Evolutionary conservation across 1,284 basidiomycete species (phyloP), one percentile per base, ranked within the genome.

Genomic region (Exobasidium rhododendri): DNA sequence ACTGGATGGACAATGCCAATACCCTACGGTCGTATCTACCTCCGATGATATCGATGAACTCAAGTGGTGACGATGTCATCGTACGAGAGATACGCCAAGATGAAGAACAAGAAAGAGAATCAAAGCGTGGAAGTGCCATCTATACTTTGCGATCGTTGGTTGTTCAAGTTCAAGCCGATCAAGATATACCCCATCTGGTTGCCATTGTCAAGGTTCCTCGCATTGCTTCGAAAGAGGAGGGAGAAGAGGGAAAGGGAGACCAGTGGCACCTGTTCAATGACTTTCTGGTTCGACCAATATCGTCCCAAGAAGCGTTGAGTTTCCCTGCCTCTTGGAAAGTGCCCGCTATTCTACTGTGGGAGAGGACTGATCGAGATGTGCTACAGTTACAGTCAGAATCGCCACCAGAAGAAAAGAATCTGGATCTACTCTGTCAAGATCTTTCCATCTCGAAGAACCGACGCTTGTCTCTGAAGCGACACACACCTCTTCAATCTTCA

Each of bases 231-330:
- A 47, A 31, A 24, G 35, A 14, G 1, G 46, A 11, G 54, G 14
- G 17, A 10, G 35, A 40, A 40, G 35, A 40, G 17, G 35, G 35
- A 10, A 17, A 17, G 17, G 2, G 26, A 30, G 47, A 30, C 4
- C 7, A 49, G 17, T 98, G 94, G 94, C 88, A 90, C 75, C 82
- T 98, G 62, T 98, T 98, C 85, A 98, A 99, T 77, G 94, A 98
- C 79, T 98, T 99, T 77, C 84, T 89, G 1, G 96, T 98, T 4
- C 85, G 85, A 50, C 89, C 89, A 58, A 86, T 97, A 28, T 82
- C 87, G 0, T 89, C 94, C 79, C 85, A 86, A 29, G 94, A 97
- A 68, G 94, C 91, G 0, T 81, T 97, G 58, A 87, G 88, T 70
- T 94, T 97, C 77, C 85, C 89, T 3, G 88, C 85, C n/a, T 20